Evolutionary conservation across 768 basidiomycete species (phyloP).

Genomic region (Boletus patriciae): DNA sequence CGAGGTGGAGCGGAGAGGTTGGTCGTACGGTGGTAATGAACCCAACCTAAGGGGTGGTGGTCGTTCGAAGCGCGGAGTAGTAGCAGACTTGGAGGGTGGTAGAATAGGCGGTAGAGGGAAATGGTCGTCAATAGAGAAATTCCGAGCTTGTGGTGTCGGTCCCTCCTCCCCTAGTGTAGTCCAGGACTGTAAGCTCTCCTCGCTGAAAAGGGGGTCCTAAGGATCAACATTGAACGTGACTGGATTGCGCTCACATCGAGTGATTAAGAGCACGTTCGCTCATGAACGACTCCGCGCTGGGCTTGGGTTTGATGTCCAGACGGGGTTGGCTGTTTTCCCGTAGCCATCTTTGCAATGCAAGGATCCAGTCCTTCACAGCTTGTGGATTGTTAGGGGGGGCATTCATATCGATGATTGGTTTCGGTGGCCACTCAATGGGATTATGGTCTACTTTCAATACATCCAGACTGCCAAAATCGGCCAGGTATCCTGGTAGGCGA

Average conservation of each 20-base stretch:
- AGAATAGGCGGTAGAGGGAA: slow-evolving; percentile 41
- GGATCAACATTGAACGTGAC: not conserved
- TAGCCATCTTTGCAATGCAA: slow-evolving; percentile 73
- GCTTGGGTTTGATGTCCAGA: slow-evolving; percentile 32
- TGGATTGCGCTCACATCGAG: slow-evolving; percentile 25
- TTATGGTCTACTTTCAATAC: slow-evolving; percentile 89
- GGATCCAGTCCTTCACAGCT: slow-evolving; percentile 71
- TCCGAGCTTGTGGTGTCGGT: slow-evolving; percentile 53
- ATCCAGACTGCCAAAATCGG: slow-evolving; percentile 67
- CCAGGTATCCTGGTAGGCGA: slow-evolving; percentile 75
- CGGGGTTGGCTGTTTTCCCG: slow-evolving; percentile 44
- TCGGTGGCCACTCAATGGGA: slow-evolving; percentile 92
- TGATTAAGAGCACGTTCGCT: slow-evolving; percentile 43
- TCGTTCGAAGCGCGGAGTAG: slow-evolving; percentile 35
- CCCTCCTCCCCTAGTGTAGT: slow-evolving; percentile 40
- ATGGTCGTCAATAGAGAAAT: slow-evolving; percentile 62
- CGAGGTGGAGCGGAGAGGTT: slow-evolving; percentile 49
- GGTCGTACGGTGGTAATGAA: slow-evolving; percentile 41
- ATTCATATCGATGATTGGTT: slow-evolving; percentile 47
- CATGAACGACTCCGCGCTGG: slow-evolving; percentile 51
- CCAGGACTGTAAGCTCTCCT: slow-evolving; percentile 48
- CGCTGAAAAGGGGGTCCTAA: slow-evolving; percentile 26
- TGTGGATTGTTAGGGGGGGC: slow-evolving; percentile 46
- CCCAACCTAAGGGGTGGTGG: slow-evolving; percentile 53
- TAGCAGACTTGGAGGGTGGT: slow-evolving; percentile 27